Percentiles rank a stretch among this genome's conserved stretches.
These are phyloP conservation scores for Aristolochia fimbriata DNA, from an alignment of 164 flowering plant genomes.

Conservation along the genomic window DNA sequence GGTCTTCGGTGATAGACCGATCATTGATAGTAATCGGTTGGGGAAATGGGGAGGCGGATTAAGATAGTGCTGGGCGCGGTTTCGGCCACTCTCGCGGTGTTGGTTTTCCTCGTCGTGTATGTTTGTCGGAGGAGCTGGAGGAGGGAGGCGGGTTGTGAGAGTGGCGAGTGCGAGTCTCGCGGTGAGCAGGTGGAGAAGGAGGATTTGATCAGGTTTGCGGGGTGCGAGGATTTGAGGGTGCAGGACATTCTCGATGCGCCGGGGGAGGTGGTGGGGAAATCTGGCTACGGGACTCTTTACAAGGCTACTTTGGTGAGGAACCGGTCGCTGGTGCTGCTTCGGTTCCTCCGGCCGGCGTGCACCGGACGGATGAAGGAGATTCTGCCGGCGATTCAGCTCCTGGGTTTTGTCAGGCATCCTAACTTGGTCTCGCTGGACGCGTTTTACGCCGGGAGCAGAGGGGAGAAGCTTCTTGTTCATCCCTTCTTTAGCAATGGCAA, in stretches of 20 bases:
- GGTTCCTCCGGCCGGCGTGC: constrained; percentile 83
- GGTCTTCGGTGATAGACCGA: background rate
- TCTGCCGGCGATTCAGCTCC: constrained; percentile 27
- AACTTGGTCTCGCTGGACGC: constrained; percentile 82
- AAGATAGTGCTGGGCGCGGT: background rate
- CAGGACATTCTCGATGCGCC: constrained; percentile 84
- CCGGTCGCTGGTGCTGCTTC: constrained; percentile 37
- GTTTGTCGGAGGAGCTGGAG: constrained; percentile 8
- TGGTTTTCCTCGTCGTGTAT: constrained; percentile 1
- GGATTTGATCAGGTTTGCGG: constrained; percentile 50
- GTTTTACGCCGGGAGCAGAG: constrained; percentile 72
- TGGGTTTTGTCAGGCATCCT: constrained; percentile 64
- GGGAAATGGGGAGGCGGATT: background rate
- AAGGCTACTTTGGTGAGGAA: constrained; percentile 46
- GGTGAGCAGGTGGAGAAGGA: constrained; percentile 22
- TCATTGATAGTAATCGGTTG: background rate
- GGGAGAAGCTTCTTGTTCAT: constrained; percentile 85
- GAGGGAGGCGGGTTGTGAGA: constrained; percentile 8
- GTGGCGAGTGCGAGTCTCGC: constrained; percentile 12
- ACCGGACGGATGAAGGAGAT: constrained; percentile 31
- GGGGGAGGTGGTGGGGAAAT: constrained; percentile 91
- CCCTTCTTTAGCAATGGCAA: constrained; percentile 58
- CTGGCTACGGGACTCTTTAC: constrained; percentile 83
- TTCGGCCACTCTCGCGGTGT: background rate
- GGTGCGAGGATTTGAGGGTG: constrained; percentile 55